A percentile compares a stretch with the other conserved stretches of the same genome.
Conservation (phyloP, 2,329 filamentous ascomycete species). For the Daldinia sp. region DNA sequence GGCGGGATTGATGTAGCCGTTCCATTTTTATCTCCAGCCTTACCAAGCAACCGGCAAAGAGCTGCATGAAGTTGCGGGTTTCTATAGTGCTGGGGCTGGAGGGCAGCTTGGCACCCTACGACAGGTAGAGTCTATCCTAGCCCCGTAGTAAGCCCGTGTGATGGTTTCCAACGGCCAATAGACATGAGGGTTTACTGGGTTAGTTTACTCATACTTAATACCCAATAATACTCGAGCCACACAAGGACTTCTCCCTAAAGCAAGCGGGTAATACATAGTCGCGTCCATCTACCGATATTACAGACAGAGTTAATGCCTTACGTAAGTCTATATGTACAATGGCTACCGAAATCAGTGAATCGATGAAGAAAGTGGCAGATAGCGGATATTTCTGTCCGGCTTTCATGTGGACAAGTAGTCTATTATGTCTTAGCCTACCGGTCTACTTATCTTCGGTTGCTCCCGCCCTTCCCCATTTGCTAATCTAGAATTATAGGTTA, state of each 20-base stretch:
- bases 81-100: conserved; percentile 6
- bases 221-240: background rate
- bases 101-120: conserved; percentile 7
- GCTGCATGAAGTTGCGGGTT: conserved; percentile 20
- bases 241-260: background rate
- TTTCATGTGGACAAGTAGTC: background rate
- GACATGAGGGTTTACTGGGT: background rate
- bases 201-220: background rate
- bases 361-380: background rate
- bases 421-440: background rate
- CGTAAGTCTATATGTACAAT: conserved; percentile 5
- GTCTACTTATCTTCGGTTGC: background rate
- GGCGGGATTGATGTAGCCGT: conserved; percentile 24
- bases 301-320: conserved; percentile 10
- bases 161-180: background rate
- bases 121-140: background rate
- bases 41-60: conserved; percentile 33
- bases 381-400: background rate
- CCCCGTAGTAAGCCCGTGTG: conserved; percentile 12
- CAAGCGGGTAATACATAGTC: background rate
- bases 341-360: background rate
- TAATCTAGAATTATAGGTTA: background rate
- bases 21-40: conserved; percentile 36
- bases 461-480: background rate
- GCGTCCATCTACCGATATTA: background rate